Evolutionary conservation across 2,329 filamentous ascomycete species (phyloP), one percentile per base, ranked within the genome.

Genomic region (Apiospora aurea): DNA sequence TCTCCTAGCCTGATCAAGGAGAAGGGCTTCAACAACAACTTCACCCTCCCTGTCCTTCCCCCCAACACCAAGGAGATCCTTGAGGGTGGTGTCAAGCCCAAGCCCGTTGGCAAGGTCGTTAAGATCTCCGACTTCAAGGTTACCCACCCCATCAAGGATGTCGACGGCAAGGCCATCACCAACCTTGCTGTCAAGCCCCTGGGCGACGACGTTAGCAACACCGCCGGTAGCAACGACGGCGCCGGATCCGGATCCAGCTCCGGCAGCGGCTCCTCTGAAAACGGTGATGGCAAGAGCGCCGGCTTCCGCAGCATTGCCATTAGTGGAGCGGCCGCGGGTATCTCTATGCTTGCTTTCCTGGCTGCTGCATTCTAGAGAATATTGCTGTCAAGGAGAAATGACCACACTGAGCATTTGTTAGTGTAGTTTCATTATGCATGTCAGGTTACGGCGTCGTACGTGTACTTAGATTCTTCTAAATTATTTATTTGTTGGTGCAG

Each of bases 11-110:
- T 97, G 70, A 95, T 98, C 83, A 87, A 85, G 73, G 85, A 86
- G 75, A 83, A 87, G 73, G 88, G 87, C 74, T 97, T 97, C 86
- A 89, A 88, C 82, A 91, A 85, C 81, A 92, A 94, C 86, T 98
- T 97, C 85, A 92, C 91, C 66, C 85, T 97, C 72, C 95, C 93
- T 67, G 83, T 79, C 4, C 86, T 90, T 7, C 94, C 94, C 16
- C 85, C 88, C 4, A 93, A 91, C 75, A 91, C 91, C 51, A 86
- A 91, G 73, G 86, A 88, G 66, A 86, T 97, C 78, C 96, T 98
- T 79, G 86, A 93, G 75, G 90, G 92, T 68, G 95, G 96, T 74
- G 89, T 97, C 73, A 84, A 82, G 68, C 89, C 88, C 74, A 88
- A 90, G 71, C 90, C 91, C 51, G 83, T 80, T 18, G 92, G 92